These are phyloP conservation scores for Arthrobotrys sinensis DNA, from an alignment of 2,329 filamentous ascomycete genomes.

Conservation along the genomic window DNA sequence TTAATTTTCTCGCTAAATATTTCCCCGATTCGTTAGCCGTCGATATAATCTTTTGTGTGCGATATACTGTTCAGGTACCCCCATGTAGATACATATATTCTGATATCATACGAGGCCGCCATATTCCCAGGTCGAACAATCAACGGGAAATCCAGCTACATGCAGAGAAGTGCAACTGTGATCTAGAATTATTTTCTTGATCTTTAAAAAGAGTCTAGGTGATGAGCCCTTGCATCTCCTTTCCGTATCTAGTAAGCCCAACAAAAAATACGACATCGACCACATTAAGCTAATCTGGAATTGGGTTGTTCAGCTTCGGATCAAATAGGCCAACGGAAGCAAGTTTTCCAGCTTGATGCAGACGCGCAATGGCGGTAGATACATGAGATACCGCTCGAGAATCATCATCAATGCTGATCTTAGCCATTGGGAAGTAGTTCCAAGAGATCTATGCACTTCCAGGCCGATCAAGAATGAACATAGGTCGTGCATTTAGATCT, in stretches of 20 bases:
- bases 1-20: slow-evolving; percentile 8
- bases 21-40: not conserved
- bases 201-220: not conserved
- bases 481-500: not conserved
- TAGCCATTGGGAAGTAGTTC: not conserved
- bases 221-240: not conserved
- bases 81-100: slow-evolving; percentile 10
- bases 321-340: not conserved
- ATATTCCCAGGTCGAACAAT: not conserved
- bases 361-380: not conserved
- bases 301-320: not conserved
- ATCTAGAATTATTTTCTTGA: not conserved
- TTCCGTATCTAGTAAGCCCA: not conserved
- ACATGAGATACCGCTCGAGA: not conserved
- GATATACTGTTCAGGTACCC: not conserved
- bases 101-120: slow-evolving; percentile 6
- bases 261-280: not conserved
- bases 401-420: slow-evolving; percentile 1
- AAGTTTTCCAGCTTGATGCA: slow-evolving; percentile 11
- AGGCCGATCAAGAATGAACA: not conserved
- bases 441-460: slow-evolving; percentile 9
- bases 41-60: not conserved
- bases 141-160: not conserved
- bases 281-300: not conserved
- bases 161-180: not conserved